A percentile compares a stretch with the other conserved stretches of the same genome.
phyloP scores from a whole-genome alignment of 2,329 filamentous ascomycete species.

The Pestalotiopsis sp. region DNA sequence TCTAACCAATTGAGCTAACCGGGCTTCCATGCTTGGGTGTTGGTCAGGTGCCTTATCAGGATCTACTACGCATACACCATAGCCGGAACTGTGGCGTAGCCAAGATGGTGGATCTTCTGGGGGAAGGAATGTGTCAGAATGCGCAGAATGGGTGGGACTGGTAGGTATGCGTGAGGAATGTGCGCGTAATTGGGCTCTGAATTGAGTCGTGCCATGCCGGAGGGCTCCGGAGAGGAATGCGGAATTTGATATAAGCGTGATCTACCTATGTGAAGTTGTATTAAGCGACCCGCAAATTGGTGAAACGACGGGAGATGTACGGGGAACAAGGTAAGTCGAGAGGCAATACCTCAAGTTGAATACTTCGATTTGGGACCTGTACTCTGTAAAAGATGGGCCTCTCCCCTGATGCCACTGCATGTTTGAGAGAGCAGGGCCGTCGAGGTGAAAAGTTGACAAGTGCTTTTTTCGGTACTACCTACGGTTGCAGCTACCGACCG shows the following conservation, averaged over 20 bases:
- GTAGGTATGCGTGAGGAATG: not conserved
- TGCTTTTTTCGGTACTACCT: too few species aligned
- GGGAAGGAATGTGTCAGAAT: not conserved
- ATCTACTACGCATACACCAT: not conserved
- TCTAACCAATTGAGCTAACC: conserved; percentile 18
- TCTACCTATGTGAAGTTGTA: not conserved
- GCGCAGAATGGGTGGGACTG: not conserved
- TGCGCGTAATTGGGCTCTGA: not conserved
- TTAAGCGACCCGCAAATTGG: too few species aligned
- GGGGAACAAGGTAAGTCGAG: too few species aligned
- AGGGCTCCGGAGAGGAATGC: not conserved
- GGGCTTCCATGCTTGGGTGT: conserved; percentile 1
- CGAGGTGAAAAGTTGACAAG: too few species aligned
- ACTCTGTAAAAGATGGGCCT: too few species aligned
- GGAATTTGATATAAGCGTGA: not conserved
- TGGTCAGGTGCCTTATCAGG: not conserved
- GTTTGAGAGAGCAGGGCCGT: too few species aligned
- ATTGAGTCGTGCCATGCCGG: not conserved
- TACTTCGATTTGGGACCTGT: too few species aligned
- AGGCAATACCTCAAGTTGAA: too few species aligned
- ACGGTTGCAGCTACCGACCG: too few species aligned
- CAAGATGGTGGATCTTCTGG: not conserved
- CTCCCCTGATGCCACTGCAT: too few species aligned
- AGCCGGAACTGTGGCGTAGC: not conserved
- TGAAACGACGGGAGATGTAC: too few species aligned